Percentiles rank a stretch among this genome's conserved stretches.
These are phyloP conservation scores for Pseudogymnoascus sp. DNA, from an alignment of 2,329 filamentous ascomycete species.

Conservation along the genomic window DNA sequence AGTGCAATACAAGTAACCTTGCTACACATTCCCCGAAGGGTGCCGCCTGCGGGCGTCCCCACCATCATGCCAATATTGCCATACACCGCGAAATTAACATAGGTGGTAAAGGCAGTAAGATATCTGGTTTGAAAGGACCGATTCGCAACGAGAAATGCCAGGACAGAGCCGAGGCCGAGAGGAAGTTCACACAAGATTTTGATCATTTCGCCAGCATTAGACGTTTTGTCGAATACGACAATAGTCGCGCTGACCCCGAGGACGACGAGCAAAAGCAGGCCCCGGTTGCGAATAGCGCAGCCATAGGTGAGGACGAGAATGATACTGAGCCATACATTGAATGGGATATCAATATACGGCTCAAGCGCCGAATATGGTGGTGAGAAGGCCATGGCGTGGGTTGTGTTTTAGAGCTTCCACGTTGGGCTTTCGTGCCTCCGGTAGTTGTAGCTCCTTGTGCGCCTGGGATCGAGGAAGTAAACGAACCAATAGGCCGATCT, in stretches of 20 bases:
- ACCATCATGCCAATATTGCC: constrained; percentile 21
- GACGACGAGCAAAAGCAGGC: constrained; percentile 15
- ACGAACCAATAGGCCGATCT: background rate
- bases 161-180: constrained; percentile 16
- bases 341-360: constrained; percentile 19
- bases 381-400: constrained; percentile 11
- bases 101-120: constrained; percentile 19
- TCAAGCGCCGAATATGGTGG: constrained; percentile 11
- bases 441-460: background rate
- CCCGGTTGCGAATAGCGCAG: constrained; percentile 17
- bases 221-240: constrained; percentile 15
- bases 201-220: constrained; percentile 15
- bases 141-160: constrained; percentile 15
- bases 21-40: constrained; percentile 20
- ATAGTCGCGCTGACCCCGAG: constrained; percentile 12
- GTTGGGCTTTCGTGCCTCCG: background rate
- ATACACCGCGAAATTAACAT: constrained; percentile 21
- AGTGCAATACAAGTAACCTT: constrained; percentile 14
- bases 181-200: constrained; percentile 15
- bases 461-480: background rate
- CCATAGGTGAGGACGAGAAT: constrained; percentile 20
- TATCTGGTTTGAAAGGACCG: constrained; percentile 18
- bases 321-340: constrained; percentile 19
- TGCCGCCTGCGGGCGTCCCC: constrained; percentile 17
- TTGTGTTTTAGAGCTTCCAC: background rate